Conservation (phyloP, 768 basidiomycete genomes). For the Boletus reticuloceps region DNA sequence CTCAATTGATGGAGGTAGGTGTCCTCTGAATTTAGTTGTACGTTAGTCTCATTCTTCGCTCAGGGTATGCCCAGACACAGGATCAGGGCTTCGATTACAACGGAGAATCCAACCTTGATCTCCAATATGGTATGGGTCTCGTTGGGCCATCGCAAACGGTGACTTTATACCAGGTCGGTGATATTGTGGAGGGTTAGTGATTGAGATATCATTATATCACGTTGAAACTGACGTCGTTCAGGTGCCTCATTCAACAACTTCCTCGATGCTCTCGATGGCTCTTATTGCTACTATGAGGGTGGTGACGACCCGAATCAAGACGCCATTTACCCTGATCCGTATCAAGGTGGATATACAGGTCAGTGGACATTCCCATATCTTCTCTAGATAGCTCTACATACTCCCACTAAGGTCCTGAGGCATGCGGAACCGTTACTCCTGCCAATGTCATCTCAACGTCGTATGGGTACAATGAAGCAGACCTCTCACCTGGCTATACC, state of each 20-base stretch:
- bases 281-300: constrained; percentile 35
- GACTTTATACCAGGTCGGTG: constrained; percentile 35
- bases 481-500: constrained; percentile 34
- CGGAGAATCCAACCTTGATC: constrained; percentile 30
- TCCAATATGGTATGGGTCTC: constrained; percentile 22
- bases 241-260: constrained; percentile 34
- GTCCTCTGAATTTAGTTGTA: not conserved
- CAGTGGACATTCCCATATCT: not conserved
- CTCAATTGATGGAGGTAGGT: constrained; percentile 37
- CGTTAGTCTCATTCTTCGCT: not conserved
- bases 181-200: not conserved
- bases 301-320: constrained; percentile 32
- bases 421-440: constrained; percentile 35
- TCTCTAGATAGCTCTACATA: too few relatives aligned
- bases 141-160: constrained; percentile 17
- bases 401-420: constrained; percentile 24
- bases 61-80: constrained; percentile 33
- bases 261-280: constrained; percentile 34
- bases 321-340: constrained; percentile 22
- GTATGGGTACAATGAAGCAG: constrained; percentile 38
- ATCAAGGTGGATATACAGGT: constrained; percentile 19
- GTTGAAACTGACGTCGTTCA: not conserved
- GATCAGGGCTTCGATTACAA: constrained; percentile 2
- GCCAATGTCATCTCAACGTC: constrained; percentile 44
- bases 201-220: not conserved